phyloP scores from a whole-genome alignment of 257 asterid species.

The Jaltomata sinuosa region DNA sequence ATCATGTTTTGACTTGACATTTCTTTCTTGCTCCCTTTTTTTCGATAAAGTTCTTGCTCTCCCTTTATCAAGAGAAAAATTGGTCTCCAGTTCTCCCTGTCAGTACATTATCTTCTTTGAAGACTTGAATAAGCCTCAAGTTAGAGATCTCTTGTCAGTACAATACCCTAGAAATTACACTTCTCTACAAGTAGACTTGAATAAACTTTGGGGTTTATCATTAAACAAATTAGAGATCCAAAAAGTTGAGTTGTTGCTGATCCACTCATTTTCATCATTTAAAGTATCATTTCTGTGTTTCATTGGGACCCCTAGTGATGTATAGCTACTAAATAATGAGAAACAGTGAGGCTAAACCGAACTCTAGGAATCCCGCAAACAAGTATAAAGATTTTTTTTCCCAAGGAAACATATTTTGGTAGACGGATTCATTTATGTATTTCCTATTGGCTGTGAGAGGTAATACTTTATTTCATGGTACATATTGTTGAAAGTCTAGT shows the following conservation, averaged over 20 bases:
- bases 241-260: not conserved
- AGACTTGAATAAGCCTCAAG: not conserved
- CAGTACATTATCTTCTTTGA: not conserved
- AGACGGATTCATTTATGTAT: not conserved
- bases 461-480: not conserved
- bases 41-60: not conserved
- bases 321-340: not conserved
- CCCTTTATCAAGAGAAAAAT: not conserved
- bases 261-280: not conserved
- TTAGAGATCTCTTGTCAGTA: not conserved
- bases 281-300: not conserved
- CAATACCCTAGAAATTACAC: not conserved
- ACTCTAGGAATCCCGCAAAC: not conserved
- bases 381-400: not conserved
- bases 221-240: not conserved
- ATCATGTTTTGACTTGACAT: not conserved
- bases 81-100: not conserved
- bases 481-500: not conserved
- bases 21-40: not conserved
- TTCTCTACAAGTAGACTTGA: not conserved
- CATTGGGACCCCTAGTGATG: not conserved
- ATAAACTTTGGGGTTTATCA: not conserved
- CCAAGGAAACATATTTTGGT: not conserved
- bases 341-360: not conserved
- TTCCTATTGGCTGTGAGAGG: not conserved